A percentile compares a stretch with the other conserved stretches of the same genome.
Evolutionary conservation across 108 stramenopile species (phyloP).

Genomic region (Chaetoceros tenuissimus): DNA sequence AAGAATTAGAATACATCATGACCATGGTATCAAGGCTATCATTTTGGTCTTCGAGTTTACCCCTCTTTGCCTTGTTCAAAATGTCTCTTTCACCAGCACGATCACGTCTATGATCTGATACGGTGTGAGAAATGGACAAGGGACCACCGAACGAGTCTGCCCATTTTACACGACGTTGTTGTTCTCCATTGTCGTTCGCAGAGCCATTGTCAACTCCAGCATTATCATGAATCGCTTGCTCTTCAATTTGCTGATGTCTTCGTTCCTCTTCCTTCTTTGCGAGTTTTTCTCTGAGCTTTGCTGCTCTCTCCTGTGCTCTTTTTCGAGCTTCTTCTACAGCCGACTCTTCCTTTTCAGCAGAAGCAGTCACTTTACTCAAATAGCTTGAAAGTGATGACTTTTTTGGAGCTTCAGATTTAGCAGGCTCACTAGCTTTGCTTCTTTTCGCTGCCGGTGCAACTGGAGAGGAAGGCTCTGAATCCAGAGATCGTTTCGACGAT

Average conservation of each 20-base stretch:
- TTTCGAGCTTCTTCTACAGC: slow-evolving; percentile 9
- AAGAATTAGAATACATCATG: slow-evolving; percentile 44
- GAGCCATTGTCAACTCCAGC: not conserved
- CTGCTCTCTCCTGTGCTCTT: slow-evolving; percentile 8
- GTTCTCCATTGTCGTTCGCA: slow-evolving; percentile 6
- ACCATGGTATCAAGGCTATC: slow-evolving; percentile 42
- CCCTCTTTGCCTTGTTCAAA: slow-evolving; percentile 60
- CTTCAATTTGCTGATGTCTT: not conserved
- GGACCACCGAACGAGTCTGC: slow-evolving; percentile 63
- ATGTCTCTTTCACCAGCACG: slow-evolving; percentile 65
- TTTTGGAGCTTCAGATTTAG: not conserved
- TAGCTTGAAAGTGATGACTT: not conserved
- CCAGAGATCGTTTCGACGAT: slow-evolving; percentile 14
- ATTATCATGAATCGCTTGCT: too few relatives aligned
- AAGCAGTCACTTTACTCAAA: not conserved
- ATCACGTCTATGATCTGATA: slow-evolving; percentile 60
- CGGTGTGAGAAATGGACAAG: slow-evolving; percentile 32
- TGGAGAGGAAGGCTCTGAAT: slow-evolving; percentile 5
- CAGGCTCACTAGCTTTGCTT: slow-evolving; percentile 5
- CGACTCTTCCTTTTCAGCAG: slow-evolving; percentile 3
- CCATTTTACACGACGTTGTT: slow-evolving; percentile 62
- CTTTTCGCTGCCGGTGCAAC: slow-evolving; percentile 18
- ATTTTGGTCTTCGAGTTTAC: slow-evolving; percentile 47
- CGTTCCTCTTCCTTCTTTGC: not conserved
- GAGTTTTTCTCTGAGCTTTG: slow-evolving; percentile 13